A percentile compares a stretch with the other conserved stretches of the same genome.
phyloP scores from a whole-genome alignment of 2,329 filamentous ascomycete genomes.

The Penicillium sclerotigenum region DNA sequence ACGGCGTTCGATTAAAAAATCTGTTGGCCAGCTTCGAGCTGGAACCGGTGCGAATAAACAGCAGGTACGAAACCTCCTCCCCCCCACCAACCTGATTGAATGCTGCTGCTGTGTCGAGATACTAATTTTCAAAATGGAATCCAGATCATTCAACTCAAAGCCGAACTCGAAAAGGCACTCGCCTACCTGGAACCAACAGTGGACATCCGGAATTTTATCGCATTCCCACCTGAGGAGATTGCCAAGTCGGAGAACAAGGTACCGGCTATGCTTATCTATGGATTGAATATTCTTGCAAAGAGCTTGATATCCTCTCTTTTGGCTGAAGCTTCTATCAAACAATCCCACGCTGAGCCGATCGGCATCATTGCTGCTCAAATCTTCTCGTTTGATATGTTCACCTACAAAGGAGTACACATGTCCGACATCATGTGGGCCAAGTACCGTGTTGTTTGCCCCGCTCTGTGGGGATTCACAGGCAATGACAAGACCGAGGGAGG shows the following conservation, averaged over 20 bases:
- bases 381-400: constrained; percentile 66
- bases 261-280: constrained; percentile 67
- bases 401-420: constrained; percentile 64
- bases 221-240: constrained; percentile 40
- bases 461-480: constrained; percentile 79
- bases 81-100: neutral
- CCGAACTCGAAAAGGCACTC: constrained; percentile 54
- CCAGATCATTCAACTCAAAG: constrained; percentile 47
- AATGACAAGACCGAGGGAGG: constrained; percentile 70
- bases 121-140: constrained; percentile 10
- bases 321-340: constrained; percentile 62
- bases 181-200: constrained; percentile 54
- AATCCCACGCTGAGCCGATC: constrained; percentile 69
- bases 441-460: constrained; percentile 73
- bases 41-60: constrained; percentile 61
- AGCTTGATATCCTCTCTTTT: constrained; percentile 67
- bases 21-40: constrained; percentile 66
- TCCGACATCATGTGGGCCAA: constrained; percentile 87
- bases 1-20: constrained; percentile 67
- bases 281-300: constrained; percentile 75
- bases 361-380: constrained; percentile 73
- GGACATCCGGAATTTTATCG: constrained; percentile 56
- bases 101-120: too few species aligned
- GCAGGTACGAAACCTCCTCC: constrained; percentile 43
- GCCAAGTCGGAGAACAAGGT: constrained; percentile 48